phyloP scores from a whole-genome alignment of 176 grass and related monocot genomes.

The Pontederia crassipes region DNA sequence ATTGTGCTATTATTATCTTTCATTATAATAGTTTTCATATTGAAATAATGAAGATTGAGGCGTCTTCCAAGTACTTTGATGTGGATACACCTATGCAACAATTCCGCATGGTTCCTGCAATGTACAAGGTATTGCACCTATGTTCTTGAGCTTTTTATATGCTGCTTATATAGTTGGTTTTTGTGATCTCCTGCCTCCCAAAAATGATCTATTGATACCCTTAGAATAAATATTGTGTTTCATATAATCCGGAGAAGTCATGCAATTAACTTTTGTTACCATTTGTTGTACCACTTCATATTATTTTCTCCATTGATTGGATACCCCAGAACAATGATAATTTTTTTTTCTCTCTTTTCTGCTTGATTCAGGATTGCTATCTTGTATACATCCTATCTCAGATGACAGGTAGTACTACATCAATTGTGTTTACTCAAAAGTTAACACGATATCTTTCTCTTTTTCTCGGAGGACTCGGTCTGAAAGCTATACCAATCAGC shows the following conservation, averaged over 20 bases:
- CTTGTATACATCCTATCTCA: slow-evolving; percentile 75
- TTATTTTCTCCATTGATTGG: no score
- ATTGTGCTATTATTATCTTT: slow-evolving; percentile 4
- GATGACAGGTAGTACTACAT: slow-evolving; percentile 47
- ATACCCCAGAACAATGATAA: no score
- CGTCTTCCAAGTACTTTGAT: slow-evolving; percentile 65
- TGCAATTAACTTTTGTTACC: no score
- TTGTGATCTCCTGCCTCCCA: no score
- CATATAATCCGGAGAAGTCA: no score
- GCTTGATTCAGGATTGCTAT: slow-evolving; percentile 65
- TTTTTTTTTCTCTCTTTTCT: not conserved
- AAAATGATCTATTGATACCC: no score
- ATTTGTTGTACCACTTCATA: no score
- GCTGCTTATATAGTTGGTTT: not conserved
- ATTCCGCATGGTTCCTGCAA: slow-evolving; percentile 53
- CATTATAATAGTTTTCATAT: not conserved
- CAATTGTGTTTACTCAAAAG: slow-evolving; percentile 84
- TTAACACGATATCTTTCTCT: slow-evolving; percentile 63
- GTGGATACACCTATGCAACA: slow-evolving; percentile 79
- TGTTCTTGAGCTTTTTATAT: not conserved
- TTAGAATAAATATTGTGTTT: no score
- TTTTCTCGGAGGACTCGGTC: slow-evolving; percentile 61
- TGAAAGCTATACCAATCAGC: slow-evolving; percentile 37
- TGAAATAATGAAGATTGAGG: slow-evolving; percentile 41
- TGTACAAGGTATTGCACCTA: slow-evolving; percentile 45